Evolutionary conservation across 176 grass and related monocot species (phyloP).

Genomic region (Carex myosuroides): DNA sequence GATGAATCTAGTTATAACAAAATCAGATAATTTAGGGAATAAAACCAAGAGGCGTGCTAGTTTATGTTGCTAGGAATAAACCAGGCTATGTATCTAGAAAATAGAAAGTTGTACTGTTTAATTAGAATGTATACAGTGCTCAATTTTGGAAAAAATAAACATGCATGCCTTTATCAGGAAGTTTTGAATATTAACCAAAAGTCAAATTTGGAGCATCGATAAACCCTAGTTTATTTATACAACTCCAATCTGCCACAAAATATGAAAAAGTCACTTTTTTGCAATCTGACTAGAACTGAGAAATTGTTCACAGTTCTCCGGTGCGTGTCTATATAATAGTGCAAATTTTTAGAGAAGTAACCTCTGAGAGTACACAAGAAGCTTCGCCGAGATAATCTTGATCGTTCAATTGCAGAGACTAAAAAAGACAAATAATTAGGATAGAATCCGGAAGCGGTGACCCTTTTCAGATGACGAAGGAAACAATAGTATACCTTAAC

Average conservation of each 20-base stretch:
- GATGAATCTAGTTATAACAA: slow-evolving; percentile 4
- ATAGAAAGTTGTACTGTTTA: background rate
- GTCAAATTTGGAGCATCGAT: background rate
- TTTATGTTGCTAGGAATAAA: background rate
- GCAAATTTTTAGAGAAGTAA: background rate
- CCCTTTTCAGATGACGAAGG: background rate
- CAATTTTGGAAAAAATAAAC: background rate
- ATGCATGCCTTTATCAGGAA: background rate
- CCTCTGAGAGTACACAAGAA: slow-evolving; percentile 76
- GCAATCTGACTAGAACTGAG: background rate
- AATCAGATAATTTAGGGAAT: background rate
- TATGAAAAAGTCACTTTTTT: background rate
- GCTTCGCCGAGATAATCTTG: slow-evolving; percentile 92
- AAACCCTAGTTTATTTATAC: background rate
- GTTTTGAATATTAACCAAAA: background rate
- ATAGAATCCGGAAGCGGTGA: background rate
- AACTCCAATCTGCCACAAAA: background rate
- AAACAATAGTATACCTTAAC: slow-evolving; percentile 58
- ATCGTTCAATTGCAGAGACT: slow-evolving; percentile 61
- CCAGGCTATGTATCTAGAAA: background rate
- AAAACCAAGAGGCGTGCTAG: background rate
- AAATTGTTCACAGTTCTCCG: background rate
- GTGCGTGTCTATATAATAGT: background rate
- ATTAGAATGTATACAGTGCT: background rate
- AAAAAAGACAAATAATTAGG: slow-evolving; percentile 23